Conservation (phyloP, 164 flowering plant genomes). For the Aristolochia californica region DNA sequence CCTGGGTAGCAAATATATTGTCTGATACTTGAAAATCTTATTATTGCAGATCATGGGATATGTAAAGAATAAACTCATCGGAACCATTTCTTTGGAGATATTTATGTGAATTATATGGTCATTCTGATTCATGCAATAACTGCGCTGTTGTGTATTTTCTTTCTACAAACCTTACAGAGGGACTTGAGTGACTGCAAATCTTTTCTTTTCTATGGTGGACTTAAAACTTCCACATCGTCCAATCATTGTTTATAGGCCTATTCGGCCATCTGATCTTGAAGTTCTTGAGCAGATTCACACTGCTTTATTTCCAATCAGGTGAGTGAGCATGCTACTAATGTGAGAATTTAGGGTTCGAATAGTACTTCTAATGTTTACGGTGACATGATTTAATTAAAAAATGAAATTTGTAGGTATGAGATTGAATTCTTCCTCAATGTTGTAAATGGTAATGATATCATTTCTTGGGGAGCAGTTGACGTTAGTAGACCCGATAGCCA, state of each 20-base stretch:
- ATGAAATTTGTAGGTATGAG: constrained; percentile 61
- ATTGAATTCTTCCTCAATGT: constrained; percentile 84
- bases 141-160: constrained; percentile 7
- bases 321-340: neutral
- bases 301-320: constrained; percentile 91
- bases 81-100: too few relatives aligned
- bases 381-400: neutral
- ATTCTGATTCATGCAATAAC: too few relatives aligned
- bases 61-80: too few relatives aligned
- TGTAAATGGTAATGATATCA: constrained; percentile 68
- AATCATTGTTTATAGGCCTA: constrained; percentile 57
- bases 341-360: neutral
- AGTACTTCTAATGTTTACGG: neutral
- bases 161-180: constrained; percentile 21
- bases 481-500: constrained; percentile 44
- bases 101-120: too few relatives aligned
- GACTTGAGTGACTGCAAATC: constrained; percentile 20
- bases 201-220: constrained; percentile 38
- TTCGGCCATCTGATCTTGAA: constrained; percentile 63
- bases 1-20: too few relatives aligned
- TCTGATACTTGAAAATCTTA: too few relatives aligned
- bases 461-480: constrained; percentile 98
- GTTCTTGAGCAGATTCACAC: constrained; percentile 62
- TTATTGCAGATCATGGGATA: too few relatives aligned
- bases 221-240: constrained; percentile 33